A percentile compares a stretch with the other conserved stretches of the same genome.
Conservation (phyloP, 495 filamentous ascomycete genomes). For the Aspergillus kassunensis region DNA sequence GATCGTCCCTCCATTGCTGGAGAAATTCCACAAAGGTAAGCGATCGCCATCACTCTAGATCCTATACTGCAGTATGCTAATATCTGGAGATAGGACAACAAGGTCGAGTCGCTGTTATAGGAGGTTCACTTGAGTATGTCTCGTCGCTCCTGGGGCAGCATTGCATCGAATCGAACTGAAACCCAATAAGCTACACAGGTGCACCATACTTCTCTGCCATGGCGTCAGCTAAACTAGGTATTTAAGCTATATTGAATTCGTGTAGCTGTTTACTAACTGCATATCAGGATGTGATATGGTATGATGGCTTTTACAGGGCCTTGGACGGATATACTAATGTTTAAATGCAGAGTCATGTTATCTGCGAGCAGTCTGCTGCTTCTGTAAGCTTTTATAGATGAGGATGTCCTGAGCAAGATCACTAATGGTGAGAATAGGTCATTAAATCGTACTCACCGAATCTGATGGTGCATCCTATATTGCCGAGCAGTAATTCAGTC, state of each 20-base stretch:
- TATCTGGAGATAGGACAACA: slow-evolving; percentile 81
- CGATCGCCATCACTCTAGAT: neutral
- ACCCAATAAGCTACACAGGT: slow-evolving; percentile 68
- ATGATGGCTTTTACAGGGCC: slow-evolving; percentile 19
- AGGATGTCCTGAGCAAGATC: neutral
- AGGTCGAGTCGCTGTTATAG: slow-evolving; percentile 89
- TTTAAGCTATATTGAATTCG: neutral
- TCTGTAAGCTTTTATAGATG: slow-evolving; percentile 37
- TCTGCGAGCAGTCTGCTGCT: slow-evolving; percentile 86
- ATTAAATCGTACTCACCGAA: slow-evolving; percentile 98
- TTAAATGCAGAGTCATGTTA: slow-evolving; percentile 76
- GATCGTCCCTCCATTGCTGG: slow-evolving; percentile 91
- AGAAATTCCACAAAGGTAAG: slow-evolving; percentile 92
- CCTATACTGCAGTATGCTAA: slow-evolving; percentile 16
- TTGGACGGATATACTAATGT: neutral
- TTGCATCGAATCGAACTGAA: slow-evolving; percentile 19
- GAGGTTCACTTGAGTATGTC: slow-evolving; percentile 78
- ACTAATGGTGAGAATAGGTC: slow-evolving; percentile 41
- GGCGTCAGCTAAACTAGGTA: slow-evolving; percentile 79
- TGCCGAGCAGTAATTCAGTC: slow-evolving; percentile 63
- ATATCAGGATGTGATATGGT: slow-evolving; percentile 73
- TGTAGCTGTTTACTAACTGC: neutral
- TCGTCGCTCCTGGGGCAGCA: neutral
- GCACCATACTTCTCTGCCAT: slow-evolving; percentile 98
- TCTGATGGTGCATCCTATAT: slow-evolving; percentile 95